Evolutionary conservation across 2,329 filamentous ascomycete species (phyloP).

Genomic region (Salinomyces thailandicus): DNA sequence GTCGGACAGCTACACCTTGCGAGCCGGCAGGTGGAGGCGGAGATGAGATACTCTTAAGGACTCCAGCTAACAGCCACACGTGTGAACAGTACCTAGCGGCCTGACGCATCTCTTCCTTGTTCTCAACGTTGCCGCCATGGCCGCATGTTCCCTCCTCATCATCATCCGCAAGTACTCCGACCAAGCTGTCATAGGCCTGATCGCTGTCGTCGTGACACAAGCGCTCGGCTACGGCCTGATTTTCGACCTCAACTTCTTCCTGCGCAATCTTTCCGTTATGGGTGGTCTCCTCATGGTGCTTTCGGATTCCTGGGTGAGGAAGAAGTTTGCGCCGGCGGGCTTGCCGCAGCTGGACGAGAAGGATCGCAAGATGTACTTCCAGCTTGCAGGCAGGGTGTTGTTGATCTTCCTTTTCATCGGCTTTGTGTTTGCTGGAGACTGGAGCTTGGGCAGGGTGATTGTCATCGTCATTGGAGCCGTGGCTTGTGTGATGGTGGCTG

Average conservation of each 20-base stretch:
- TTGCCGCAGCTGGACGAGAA: slow-evolving; percentile 93
- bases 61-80: too few relatives aligned
- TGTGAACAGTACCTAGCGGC: slow-evolving; percentile 64
- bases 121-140: slow-evolving; percentile 81
- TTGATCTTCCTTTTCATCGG: slow-evolving; percentile 96
- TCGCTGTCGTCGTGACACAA: slow-evolving; percentile 84
- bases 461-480: slow-evolving; percentile 78
- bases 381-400: slow-evolving; percentile 88
- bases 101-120: slow-evolving; percentile 90
- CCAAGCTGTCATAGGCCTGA: slow-evolving; percentile 81
- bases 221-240: slow-evolving; percentile 94
- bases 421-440: slow-evolving; percentile 90
- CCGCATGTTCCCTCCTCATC: slow-evolving; percentile 68
- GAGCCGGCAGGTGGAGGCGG: too few relatives aligned
- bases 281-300: slow-evolving; percentile 96
- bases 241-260: slow-evolving; percentile 99
- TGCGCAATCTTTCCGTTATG: slow-evolving; percentile 95
- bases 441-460: slow-evolving; percentile 77
- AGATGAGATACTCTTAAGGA: too few relatives aligned
- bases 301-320: slow-evolving; percentile 95
- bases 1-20: too few relatives aligned
- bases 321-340: slow-evolving; percentile 91
- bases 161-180: slow-evolving; percentile 89
- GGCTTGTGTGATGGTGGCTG: slow-evolving; percentile 95
- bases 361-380: slow-evolving; percentile 99